Percentiles rank a stretch among this genome's conserved stretches.
These are phyloP conservation scores for Trypanosoma vivax DNA, from an alignment of 208 protist species.

Conservation along the genomic window DNA sequence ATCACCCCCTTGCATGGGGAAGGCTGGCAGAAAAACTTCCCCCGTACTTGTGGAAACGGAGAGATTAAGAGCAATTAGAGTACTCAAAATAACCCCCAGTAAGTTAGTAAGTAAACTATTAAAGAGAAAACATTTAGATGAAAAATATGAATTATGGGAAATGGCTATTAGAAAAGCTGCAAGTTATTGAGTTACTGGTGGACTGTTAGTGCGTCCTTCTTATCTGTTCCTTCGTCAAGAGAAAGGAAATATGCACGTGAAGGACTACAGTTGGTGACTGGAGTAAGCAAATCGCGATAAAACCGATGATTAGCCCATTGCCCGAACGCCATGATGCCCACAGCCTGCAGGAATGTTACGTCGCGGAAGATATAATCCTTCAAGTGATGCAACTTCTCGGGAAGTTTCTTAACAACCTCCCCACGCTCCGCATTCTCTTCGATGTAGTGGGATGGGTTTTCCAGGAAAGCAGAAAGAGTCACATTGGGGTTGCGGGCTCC, in stretches of 20 bases:
- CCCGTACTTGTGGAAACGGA: not conserved
- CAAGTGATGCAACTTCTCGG: not conserved
- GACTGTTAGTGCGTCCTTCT: not conserved
- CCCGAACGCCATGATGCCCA: not conserved
- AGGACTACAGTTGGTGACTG: too few relatives aligned
- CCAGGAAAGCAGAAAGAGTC: not conserved
- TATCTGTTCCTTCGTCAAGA: not conserved
- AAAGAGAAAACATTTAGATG: too few relatives aligned
- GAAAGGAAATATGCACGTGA: not conserved
- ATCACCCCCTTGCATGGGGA: not conserved
- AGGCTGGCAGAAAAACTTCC: not conserved
- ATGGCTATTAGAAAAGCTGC: not conserved
- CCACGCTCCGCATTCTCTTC: not conserved
- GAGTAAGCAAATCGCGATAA: not conserved
- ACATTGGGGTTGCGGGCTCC: not conserved
- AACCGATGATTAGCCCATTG: not conserved
- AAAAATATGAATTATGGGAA: too few relatives aligned
- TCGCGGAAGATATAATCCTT: not conserved
- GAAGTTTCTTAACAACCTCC: not conserved
- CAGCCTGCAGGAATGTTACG: not conserved
- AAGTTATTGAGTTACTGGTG: not conserved
- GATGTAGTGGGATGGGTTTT: not conserved
- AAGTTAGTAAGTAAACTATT: not conserved
- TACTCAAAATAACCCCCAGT: not conserved
- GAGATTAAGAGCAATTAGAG: not conserved